phyloP scores from a whole-genome alignment of 2,329 filamentous ascomycete species.

The Fusarium sp. region DNA sequence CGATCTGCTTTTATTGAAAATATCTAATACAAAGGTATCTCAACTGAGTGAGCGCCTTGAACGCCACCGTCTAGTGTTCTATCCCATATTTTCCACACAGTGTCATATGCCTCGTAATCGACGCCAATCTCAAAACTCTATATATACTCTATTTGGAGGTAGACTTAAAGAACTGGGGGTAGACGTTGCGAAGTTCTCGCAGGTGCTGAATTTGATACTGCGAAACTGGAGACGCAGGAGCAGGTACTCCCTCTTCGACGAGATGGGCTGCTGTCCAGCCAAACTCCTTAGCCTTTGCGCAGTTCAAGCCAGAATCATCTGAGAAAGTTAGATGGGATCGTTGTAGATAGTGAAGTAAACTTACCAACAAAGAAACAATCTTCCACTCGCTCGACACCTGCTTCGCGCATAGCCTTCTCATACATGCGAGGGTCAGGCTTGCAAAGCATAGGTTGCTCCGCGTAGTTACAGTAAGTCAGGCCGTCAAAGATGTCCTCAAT shows the following conservation, averaged over 20 bases:
- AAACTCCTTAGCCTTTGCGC: conserved; percentile 77
- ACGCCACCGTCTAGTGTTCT: conserved; percentile 30
- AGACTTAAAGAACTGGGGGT: conserved; percentile 87
- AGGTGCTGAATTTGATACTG: conserved; percentile 81
- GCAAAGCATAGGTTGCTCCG: conserved; percentile 77
- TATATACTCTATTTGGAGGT: conserved; percentile 27
- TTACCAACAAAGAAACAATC: conserved; percentile 94
- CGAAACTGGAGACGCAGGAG: conserved; percentile 73
- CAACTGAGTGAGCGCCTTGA: conserved; percentile 23
- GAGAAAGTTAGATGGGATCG: background rate
- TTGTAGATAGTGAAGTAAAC: conserved; percentile 49
- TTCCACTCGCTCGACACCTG: conserved; percentile 73
- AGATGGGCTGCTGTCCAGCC: conserved; percentile 92
- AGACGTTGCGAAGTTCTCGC: conserved; percentile 78
- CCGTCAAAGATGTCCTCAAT: conserved; percentile 94
- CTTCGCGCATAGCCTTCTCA: conserved; percentile 87
- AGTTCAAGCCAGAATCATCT: conserved; percentile 93
- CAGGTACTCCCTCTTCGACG: conserved; percentile 78
- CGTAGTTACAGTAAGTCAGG: conserved; percentile 94
- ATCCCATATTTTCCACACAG: background rate
- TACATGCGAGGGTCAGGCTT: conserved; percentile 90
- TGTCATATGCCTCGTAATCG: background rate
- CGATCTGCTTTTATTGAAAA: conserved; percentile 8
- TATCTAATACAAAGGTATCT: conserved; percentile 30
- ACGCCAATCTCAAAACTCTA: background rate